Evolutionary conservation across 1,139 yeast species (phyloP).

Genomic region (Scheffersomyces parashehatae): DNA sequence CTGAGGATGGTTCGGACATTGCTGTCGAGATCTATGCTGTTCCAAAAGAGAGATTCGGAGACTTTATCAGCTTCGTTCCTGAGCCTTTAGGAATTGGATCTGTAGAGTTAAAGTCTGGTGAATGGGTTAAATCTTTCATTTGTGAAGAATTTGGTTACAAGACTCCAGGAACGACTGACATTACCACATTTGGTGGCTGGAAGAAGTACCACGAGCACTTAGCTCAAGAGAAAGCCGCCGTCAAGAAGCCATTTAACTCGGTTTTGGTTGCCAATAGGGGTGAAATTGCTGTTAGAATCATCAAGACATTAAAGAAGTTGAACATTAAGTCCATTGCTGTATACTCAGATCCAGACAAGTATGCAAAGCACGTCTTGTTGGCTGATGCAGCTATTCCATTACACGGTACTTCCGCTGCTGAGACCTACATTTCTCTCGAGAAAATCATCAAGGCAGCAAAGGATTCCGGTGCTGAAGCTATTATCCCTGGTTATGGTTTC

Average conservation of each 20-base stretch:
- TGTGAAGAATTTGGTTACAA: conserved; percentile 88
- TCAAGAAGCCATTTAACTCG: conserved; percentile 67
- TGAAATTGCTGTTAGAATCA: conserved; percentile 94
- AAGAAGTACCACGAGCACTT: conserved; percentile 58
- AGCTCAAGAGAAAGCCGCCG: conserved; percentile 21
- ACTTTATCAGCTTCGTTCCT: conserved; percentile 83
- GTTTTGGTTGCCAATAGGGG: conserved; percentile 97
- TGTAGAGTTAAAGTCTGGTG: conserved; percentile 76
- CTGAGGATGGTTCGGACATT: conserved; percentile 56
- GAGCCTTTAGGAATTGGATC: conserved; percentile 95
- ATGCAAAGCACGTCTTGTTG: conserved; percentile 77
- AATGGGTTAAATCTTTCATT: conserved; percentile 87
- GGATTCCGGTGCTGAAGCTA: conserved; percentile 81
- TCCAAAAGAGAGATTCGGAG: conserved; percentile 76
- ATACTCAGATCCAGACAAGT: conserved; percentile 87
- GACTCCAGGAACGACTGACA: conserved; percentile 70
- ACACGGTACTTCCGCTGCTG: conserved; percentile 82
- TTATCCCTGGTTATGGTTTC: conserved; percentile 97
- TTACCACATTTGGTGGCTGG: conserved; percentile 89
- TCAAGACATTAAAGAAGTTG: conserved; percentile 79
- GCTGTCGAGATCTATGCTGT: conserved; percentile 80
- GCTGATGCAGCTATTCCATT: conserved; percentile 84
- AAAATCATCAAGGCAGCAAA: conserved; percentile 86
- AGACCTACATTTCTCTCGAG: conserved; percentile 82
- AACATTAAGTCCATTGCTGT: conserved; percentile 81